Evolutionary conservation across 2,329 filamentous ascomycete genomes (phyloP), one percentile per base, ranked within the genome.

Genomic region (Talaromyces pinophilus): DNA sequence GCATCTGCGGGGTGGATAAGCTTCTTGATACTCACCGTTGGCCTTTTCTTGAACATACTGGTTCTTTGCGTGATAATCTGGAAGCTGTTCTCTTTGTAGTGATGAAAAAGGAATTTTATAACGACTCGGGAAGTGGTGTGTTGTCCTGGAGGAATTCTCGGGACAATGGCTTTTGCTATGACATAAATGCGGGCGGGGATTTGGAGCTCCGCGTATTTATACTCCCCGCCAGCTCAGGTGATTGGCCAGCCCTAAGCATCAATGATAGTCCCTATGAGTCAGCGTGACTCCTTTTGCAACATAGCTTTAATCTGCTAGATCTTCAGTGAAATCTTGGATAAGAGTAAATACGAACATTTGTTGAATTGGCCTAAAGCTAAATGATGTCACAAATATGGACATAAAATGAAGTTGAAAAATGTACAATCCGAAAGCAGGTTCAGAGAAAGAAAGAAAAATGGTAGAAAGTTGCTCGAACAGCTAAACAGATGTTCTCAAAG

Each of bases 11-110:
- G 59, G 59, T 30, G 25, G 17, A 52, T 15, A 59, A 15, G 35
- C 67, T 17, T 35, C 8, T 30, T 50, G 11, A 8, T 38, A 66
- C 67, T 40, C 73, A 83, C 82, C 62, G 80, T 83, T 7, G 84
- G 83, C 73, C 85, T 86, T 74, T 86, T 86, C 73, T 85, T 85
- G 77, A 86, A 86, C 84, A 86, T 86, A 44, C 55, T 69, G 40
- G 15, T 5, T 35, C 4, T 28, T 17, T 59, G n/a, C 17, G 48
- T 38, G 33, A 5, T 38, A 22, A 3, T 38, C n/a, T 57, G 33
- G 10, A 11, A 22, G n/a, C n/a, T 55, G 3, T 28, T 55, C 2
- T 55, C 6, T 35, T 13, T 17, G n/a, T 15, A 15, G 2, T 25
- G 3, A 38, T 38, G 19, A 15, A 55, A 5, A 22, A 7, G 38